Evolutionary conservation across 2,329 filamentous ascomycete species (phyloP), one percentile per base, ranked within the genome.

Genomic region (Huntiella savannae): DNA sequence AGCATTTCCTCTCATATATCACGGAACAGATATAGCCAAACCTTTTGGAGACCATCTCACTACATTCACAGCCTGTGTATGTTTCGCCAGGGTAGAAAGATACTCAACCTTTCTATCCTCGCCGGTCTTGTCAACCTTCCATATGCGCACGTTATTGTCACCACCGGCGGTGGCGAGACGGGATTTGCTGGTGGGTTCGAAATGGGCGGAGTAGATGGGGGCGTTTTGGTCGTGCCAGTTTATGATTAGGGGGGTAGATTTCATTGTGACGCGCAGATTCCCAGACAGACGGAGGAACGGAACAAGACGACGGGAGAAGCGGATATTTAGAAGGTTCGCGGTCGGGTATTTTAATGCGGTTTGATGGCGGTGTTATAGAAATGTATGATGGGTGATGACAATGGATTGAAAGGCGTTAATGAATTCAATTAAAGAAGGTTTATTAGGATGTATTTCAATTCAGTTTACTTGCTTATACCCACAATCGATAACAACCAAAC

Each of bases 181-280:
- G 46, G 86, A 86, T 62, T 91, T 95, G 53, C 85, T 86, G 58
- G 84, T 73, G 41, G 84, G 84, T 60, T 98, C 88, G 60, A 96
- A 98, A 62, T 96, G 88, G 55, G 86, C 85, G 38, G 88, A 95
- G 67, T 96, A 98, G 60, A 98, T 87, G 49, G 91, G 91, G 56
- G 84, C 78, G 65, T 92, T 94, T 59, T 94, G 84, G 63, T 95
- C 84, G 65, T 98, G 92, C 91, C 91, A 98, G 69, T 92, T 85
- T 66, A 98, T 88, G 60, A 96, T 88, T 55, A 98, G 73, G 56
- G 91, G 88, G 58, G 85, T 80, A 59, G 86, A 87, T 74, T 93
- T 96, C 91, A 98, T 98, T 60, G 62, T 69, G 63, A 58, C 58
- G 55, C 55, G 42, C 41, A 47, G 13, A 28, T 28, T 7, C 6